Evolutionary conservation across 2,329 filamentous ascomycete genomes (phyloP).

Genomic region (Penicillium hordei): DNA sequence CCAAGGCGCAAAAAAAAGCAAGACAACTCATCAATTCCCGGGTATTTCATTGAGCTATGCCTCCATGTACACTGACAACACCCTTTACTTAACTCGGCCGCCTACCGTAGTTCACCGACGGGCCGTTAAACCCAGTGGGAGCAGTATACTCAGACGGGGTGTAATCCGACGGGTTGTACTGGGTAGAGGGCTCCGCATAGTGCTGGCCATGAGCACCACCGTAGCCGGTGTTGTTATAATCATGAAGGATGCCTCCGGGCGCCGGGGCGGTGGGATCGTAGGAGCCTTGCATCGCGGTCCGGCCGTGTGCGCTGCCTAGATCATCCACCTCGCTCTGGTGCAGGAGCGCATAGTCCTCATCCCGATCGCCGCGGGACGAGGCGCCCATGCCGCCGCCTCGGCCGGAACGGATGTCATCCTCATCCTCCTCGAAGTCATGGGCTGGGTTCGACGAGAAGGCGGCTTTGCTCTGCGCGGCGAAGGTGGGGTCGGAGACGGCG

Average conservation of each 20-base stretch:
- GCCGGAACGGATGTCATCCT: conserved; percentile 46
- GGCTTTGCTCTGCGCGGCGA: conserved; percentile 51
- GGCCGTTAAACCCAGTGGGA: conserved; percentile 13
- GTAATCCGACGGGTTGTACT: conserved; percentile 10
- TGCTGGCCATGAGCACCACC: conserved; percentile 42
- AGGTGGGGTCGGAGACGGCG: conserved; percentile 45
- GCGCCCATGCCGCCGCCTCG: conserved; percentile 41
- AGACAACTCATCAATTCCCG: conserved; percentile 16
- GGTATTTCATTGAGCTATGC: conserved; percentile 18
- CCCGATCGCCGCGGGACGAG: conserved; percentile 43
- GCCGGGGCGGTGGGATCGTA: conserved; percentile 42
- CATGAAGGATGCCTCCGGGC: conserved; percentile 35
- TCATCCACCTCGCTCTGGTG: conserved; percentile 50
- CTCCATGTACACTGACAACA: background rate
- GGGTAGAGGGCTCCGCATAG: conserved; percentile 17
- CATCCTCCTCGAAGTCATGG: conserved; percentile 48
- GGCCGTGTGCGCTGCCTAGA: conserved; percentile 36
- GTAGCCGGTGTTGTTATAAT: conserved; percentile 44
- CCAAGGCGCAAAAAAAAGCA: conserved; percentile 25
- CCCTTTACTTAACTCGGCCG: conserved; percentile 6
- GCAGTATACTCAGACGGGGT: conserved; percentile 14
- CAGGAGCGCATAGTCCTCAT: conserved; percentile 54
- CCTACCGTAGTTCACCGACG: conserved; percentile 24
- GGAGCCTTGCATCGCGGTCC: conserved; percentile 38
- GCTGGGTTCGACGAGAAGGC: conserved; percentile 50